A percentile compares a stretch with the other conserved stretches of the same genome.
phyloP scores from a whole-genome alignment of 2,329 filamentous ascomycete genomes.

The Xylaria digitata region DNA sequence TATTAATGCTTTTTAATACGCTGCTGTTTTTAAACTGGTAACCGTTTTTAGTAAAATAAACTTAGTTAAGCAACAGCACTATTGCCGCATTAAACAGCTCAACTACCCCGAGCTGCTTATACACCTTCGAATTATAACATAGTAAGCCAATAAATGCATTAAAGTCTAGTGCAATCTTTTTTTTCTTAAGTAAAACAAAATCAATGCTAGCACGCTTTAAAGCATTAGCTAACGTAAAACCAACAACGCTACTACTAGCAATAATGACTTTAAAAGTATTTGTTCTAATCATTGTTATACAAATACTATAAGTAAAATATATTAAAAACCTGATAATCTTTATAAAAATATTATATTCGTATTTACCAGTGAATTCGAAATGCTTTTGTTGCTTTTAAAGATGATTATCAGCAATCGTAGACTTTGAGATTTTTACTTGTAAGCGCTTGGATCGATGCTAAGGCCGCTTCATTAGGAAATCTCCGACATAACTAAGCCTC shows the following conservation, averaged over 20 bases:
- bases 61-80: conserved; percentile 29
- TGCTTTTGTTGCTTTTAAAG: too few species aligned
- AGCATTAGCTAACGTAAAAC: conserved; percentile 32
- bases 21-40: conserved; percentile 27
- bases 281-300: conserved; percentile 4
- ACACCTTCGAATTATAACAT: conserved; percentile 27
- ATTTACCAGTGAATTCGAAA: too few species aligned
- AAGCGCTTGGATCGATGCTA: too few species aligned
- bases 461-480: too few species aligned
- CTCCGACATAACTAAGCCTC: too few species aligned
- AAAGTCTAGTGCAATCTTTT: conserved; percentile 36
- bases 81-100: conserved; percentile 21
- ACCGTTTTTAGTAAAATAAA: conserved; percentile 31
- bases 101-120: conserved; percentile 39
- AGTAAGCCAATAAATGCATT: conserved; percentile 37
- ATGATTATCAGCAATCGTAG: too few species aligned
- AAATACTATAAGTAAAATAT: too few species aligned
- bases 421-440: too few species aligned
- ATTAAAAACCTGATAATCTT: too few species aligned
- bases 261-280: conserved; percentile 39
- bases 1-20: conserved; percentile 24
- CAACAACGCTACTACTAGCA: conserved; percentile 34
- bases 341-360: too few species aligned
- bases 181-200: conserved; percentile 38
- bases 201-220: conserved; percentile 39